Percentiles rank a stretch among this genome's conserved stretches.
Conservation (phyloP, 495 filamentous ascomycete genomes). For the Glarea lozoyensis region DNA sequence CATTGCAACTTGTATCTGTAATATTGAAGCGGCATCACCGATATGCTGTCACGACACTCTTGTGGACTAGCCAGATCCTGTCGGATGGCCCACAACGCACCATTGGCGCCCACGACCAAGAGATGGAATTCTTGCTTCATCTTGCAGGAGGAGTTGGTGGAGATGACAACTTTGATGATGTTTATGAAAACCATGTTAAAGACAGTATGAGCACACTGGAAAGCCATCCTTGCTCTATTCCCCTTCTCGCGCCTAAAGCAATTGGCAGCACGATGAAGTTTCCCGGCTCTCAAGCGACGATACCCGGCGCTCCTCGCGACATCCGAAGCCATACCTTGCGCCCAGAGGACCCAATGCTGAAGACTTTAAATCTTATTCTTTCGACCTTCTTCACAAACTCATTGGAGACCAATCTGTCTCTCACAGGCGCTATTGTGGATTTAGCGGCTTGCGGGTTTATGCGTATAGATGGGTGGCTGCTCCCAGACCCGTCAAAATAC, state of each 20-base stretch:
- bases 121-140: conserved; percentile 63
- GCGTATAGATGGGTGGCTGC: conserved; percentile 81
- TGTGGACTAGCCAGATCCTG: conserved; percentile 52
- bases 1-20: conserved; percentile 73
- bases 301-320: conserved; percentile 44
- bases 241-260: conserved; percentile 44
- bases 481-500: conserved; percentile 60
- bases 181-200: conserved; percentile 74
- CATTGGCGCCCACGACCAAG: conserved; percentile 69
- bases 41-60: conserved; percentile 69
- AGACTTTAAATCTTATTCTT: conserved; percentile 58
- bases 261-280: conserved; percentile 41
- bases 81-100: conserved; percentile 49
- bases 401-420: conserved; percentile 76
- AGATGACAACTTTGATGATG: conserved; percentile 62
- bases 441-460: conserved; percentile 77
- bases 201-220: conserved; percentile 75
- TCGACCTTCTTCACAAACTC: conserved; percentile 80
- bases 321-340: conserved; percentile 51
- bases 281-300: conserved; percentile 37
- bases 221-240: conserved; percentile 63
- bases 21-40: conserved; percentile 81
- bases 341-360: conserved; percentile 68
- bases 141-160: conserved; percentile 65
- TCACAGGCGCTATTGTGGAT: conserved; percentile 76